Percentiles rank a stretch among this genome's conserved stretches.
phyloP scores from a whole-genome alignment of 2,329 filamentous ascomycete species.

The Aureobasidium namibiae region DNA sequence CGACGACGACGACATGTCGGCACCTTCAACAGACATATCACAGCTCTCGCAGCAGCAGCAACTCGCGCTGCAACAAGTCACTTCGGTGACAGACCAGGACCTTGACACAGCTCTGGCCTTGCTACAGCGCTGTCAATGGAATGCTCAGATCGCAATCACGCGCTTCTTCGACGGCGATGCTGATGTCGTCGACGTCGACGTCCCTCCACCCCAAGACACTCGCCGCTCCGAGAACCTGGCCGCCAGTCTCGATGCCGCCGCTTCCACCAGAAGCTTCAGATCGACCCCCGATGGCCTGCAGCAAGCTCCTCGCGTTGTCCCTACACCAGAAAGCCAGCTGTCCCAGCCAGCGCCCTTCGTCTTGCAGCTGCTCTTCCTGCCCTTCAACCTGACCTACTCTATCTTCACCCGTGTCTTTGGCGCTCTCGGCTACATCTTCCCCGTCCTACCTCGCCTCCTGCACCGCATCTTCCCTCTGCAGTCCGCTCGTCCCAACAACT shows the following conservation, averaged over 20 bases:
- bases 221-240: conserved; percentile 66
- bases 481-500: conserved; percentile 50
- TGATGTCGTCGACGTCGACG: conserved; percentile 73
- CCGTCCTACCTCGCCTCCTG: conserved; percentile 64
- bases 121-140: conserved; percentile 86
- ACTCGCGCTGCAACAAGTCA: conserved; percentile 78
- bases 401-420: conserved; percentile 62
- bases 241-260: conserved; percentile 36
- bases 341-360: conserved; percentile 66
- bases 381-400: conserved; percentile 70
- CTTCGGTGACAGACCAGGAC: conserved; percentile 78
- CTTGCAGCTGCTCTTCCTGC: conserved; percentile 69
- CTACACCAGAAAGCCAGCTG: conserved; percentile 58
- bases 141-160: conserved; percentile 92
- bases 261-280: conserved; percentile 13
- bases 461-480: conserved; percentile 46
- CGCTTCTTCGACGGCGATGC: conserved; percentile 98
- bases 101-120: conserved; percentile 67
- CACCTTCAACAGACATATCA: conserved; percentile 47
- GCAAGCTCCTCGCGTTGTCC: conserved; percentile 77
- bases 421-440: conserved; percentile 67
- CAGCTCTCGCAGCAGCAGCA: conserved; percentile 72
- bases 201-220: conserved; percentile 50
- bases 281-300: conserved; percentile 38
- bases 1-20: conserved; percentile 30